Percentiles rank a stretch among this genome's conserved stretches.
phyloP scores from a whole-genome alignment of 148 eudicot species.

The Rhododendron ovatum region DNA sequence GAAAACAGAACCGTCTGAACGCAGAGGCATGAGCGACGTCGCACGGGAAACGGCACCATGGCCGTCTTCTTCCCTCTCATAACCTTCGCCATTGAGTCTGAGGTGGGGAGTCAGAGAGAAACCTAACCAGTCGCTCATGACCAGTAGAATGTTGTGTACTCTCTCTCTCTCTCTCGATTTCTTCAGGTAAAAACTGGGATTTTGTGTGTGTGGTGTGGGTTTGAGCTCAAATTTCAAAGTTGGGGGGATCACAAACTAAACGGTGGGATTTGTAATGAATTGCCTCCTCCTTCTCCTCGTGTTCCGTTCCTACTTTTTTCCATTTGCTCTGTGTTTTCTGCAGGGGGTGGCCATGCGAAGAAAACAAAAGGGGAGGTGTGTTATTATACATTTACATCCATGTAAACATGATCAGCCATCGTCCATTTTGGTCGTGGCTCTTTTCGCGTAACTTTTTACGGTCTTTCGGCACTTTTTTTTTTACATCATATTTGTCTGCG shows the following conservation, averaged over 20 bases:
- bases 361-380: background rate
- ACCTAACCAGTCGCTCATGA: conserved; percentile 48
- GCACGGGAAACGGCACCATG: background rate
- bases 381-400: background rate
- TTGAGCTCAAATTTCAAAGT: conserved; percentile 13
- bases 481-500: no score
- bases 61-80: conserved; percentile 1
- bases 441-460: no score
- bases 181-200: background rate
- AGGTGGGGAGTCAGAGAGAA: conserved; percentile 46
- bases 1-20: conserved; percentile 28
- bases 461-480: no score
- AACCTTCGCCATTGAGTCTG: conserved; percentile 18
- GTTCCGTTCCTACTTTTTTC: background rate
- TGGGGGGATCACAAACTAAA: background rate
- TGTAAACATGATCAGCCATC: background rate
- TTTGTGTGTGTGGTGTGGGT: background rate
- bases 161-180: background rate
- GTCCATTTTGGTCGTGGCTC: no score
- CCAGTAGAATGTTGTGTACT: background rate
- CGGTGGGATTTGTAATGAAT: background rate
- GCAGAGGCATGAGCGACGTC: conserved; percentile 19
- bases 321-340: background rate
- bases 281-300: background rate
- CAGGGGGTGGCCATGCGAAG: conserved; percentile 1